Evolutionary conservation across 768 basidiomycete species (phyloP).

Genomic region (Sporobolomyces roseus): DNA sequence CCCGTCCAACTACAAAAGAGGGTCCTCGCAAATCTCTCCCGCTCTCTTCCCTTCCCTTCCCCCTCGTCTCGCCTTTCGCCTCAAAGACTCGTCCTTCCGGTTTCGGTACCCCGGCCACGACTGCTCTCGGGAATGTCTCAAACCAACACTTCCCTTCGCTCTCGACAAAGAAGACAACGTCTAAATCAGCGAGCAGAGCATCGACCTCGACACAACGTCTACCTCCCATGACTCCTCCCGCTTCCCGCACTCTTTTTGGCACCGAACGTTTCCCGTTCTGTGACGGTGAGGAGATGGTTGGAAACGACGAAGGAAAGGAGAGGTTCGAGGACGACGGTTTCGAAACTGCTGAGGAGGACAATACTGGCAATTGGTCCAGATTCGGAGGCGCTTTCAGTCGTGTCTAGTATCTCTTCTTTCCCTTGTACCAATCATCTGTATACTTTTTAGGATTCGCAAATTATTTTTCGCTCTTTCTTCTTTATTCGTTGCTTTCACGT

Average conservation of each 20-base stretch:
- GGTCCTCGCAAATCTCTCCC: conserved; percentile 29
- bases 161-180: not conserved
- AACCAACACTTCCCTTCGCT: not conserved
- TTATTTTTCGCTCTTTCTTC: not conserved
- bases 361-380: not conserved
- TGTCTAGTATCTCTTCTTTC: not conserved
- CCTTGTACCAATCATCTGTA: no score
- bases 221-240: conserved; percentile 9
- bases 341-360: conserved; percentile 12
- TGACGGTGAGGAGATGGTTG: not conserved
- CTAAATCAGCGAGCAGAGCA: not conserved
- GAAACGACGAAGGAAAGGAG: no score
- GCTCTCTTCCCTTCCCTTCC: conserved; percentile 19
- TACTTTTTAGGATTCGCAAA: not conserved
- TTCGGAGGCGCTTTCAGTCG: conserved; percentile 1
- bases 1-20: not conserved
- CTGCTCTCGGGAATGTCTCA: conserved; percentile 5
- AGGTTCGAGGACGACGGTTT: conserved; percentile 3
- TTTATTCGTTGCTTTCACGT: no score
- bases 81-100: not conserved
- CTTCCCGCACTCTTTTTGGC: conserved; percentile 26
- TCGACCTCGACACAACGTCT: not conserved
- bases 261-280: conserved; percentile 18
- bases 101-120: not conserved
- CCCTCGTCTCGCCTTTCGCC: conserved; percentile 31